A percentile compares a stretch with the other conserved stretches of the same genome.
These are phyloP conservation scores for Trichoderma orchidacearum DNA, from an alignment of 495 filamentous ascomycete species.

Conservation along the genomic window DNA sequence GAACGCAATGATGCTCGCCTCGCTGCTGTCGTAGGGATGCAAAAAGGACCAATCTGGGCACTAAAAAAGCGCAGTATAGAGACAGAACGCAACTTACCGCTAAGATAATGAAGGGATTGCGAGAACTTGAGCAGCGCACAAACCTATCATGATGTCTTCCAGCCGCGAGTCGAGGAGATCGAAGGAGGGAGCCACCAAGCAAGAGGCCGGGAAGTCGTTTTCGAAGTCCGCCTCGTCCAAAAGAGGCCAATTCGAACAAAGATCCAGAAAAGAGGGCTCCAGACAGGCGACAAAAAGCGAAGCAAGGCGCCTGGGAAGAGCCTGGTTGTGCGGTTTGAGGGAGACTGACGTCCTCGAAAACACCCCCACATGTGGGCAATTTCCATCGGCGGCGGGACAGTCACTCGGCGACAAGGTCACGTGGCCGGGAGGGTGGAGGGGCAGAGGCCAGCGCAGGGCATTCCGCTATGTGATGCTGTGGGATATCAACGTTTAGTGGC, in stretches of 20 bases:
- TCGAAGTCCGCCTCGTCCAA: not conserved
- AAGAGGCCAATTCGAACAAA: not conserved
- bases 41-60: too few species aligned
- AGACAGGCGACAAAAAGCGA: not conserved
- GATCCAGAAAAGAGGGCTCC: not conserved
- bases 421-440: not conserved
- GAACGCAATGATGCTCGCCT: too few species aligned
- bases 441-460: too few species aligned
- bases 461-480: too few species aligned
- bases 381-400: not conserved
- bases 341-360: not conserved
- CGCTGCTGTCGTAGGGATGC: not conserved
- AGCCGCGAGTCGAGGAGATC: not conserved
- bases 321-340: not conserved
- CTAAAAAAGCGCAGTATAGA: not conserved
- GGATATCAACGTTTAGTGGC: too few species aligned
- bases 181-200: not conserved
- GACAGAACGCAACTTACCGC: not conserved
- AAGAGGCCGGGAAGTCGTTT: not conserved
- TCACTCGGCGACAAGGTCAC: not conserved
- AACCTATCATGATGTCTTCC: slow-evolving; percentile 3
- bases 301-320: not conserved
- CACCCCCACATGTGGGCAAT: not conserved
- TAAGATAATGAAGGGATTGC: not conserved
- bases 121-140: slow-evolving; percentile 2